A percentile compares a stretch with the other conserved stretches of the same genome.
These are phyloP conservation scores for Picochlorum sp. DNA, from an alignment of 139 green algal species.

Conservation along the genomic window DNA sequence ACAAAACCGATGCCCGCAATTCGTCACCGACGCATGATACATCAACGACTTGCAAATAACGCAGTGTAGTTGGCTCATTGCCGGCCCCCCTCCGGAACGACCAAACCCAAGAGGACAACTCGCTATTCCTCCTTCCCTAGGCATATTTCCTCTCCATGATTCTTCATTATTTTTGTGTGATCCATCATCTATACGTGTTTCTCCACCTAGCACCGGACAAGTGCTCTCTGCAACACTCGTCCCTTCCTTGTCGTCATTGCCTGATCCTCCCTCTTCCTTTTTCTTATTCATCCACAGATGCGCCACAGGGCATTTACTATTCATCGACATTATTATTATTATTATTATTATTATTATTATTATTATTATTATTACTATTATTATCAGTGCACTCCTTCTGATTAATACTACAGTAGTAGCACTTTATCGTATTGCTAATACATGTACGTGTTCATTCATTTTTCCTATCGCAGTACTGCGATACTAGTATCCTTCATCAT, in stretches of 20 bases:
- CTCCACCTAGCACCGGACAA: too few relatives aligned
- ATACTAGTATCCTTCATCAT: too few relatives aligned
- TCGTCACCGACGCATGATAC: slow-evolving; percentile 2
- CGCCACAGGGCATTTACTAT: not conserved
- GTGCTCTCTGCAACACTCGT: too few relatives aligned
- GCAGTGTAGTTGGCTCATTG: slow-evolving; percentile 16
- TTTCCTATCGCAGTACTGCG: too few relatives aligned
- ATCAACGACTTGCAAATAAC: slow-evolving; percentile 20
- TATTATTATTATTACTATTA: too few relatives aligned
- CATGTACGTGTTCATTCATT: too few relatives aligned
- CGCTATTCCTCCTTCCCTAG: not conserved
- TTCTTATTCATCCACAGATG: not conserved
- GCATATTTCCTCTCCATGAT: not conserved
- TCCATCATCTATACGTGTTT: not conserved
- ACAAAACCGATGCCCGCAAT: slow-evolving; percentile 21
- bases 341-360: not conserved
- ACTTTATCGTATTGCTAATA: too few relatives aligned
- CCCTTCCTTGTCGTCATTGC: too few relatives aligned
- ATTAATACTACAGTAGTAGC: too few relatives aligned
- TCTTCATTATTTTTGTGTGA: not conserved
- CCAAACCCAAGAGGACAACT: slow-evolving; percentile 8
- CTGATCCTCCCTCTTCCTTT: not conserved
- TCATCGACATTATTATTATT: not conserved
- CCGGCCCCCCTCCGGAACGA: not conserved
- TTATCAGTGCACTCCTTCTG: too few relatives aligned